Evolutionary conservation across 352 stramenopile genomes (phyloP).

Genomic region (Globisporangium polare): DNA sequence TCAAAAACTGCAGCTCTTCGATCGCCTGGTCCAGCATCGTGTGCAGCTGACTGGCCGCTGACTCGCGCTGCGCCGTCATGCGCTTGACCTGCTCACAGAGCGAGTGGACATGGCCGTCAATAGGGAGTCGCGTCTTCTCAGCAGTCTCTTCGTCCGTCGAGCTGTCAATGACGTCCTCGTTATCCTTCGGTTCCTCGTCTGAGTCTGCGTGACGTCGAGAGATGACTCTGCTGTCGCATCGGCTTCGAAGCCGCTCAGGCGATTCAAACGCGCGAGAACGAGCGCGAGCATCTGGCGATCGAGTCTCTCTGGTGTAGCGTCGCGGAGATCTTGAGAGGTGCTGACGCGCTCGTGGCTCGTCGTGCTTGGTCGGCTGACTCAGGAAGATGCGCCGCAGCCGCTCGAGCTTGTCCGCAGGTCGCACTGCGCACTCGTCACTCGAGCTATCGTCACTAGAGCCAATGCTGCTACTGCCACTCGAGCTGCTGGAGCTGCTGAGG

Average conservation of each 20-base stretch:
- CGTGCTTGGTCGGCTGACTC: conserved; percentile 31
- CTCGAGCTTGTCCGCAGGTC: conserved; percentile 37
- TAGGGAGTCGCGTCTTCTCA: conserved; percentile 25
- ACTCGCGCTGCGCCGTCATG: conserved; percentile 33
- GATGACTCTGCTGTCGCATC: neutral
- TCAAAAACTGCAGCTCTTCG: conserved; percentile 49
- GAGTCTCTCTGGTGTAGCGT: neutral
- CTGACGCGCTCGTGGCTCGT: neutral
- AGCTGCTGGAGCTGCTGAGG: neutral
- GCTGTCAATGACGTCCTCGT: neutral
- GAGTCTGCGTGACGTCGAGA: neutral
- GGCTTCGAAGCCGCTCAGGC: neutral
- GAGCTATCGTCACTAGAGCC: conserved; percentile 17
- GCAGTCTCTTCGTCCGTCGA: conserved; percentile 8
- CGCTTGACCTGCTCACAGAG: conserved; percentile 48
- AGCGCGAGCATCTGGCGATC: neutral
- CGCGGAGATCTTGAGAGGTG: neutral
- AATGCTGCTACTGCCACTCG: neutral
- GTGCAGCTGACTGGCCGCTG: conserved; percentile 43
- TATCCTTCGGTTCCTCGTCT: neutral
- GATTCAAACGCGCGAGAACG: neutral
- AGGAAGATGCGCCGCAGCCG: conserved; percentile 68
- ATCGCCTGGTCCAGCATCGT: conserved; percentile 43
- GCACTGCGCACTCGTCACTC: conserved; percentile 14
- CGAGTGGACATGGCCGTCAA: conserved; percentile 43